Evolutionary conservation across 768 basidiomycete species (phyloP), one percentile per base, ranked within the genome.

Genomic region (Mycena maculata): DNA sequence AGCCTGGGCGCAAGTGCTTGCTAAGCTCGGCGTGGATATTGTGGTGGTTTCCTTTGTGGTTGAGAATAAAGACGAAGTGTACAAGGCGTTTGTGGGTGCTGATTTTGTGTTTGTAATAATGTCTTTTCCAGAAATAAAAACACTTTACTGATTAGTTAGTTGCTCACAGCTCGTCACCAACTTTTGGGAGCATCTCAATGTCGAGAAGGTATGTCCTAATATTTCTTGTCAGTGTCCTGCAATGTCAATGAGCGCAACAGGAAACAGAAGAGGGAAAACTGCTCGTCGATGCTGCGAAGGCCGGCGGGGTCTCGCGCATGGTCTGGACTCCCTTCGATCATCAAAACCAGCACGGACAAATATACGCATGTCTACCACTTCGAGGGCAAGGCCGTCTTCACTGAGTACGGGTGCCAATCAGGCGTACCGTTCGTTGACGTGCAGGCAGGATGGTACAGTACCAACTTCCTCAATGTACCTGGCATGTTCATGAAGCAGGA

Each of bases 101-200:
- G 60, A 61, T 23, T 30, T 45, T 27, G 60, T 42, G 42, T 67
- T 67, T 27, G 66, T 67, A n/a, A 44, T 31, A 4, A 27, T 16
- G 7, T 2, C 11, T 13, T 27, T 28, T 13, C 25, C 10, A n/a
- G 9, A 27, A 18, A 47, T 22, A 47, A 25, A 20, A 7, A 12
- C 16, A 12, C 23, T 38, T 2, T 27, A 41, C 31, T 27, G 3
- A 38, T 27, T 18, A 12, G 6, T 10, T 30, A n/a, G n/a, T n/a
- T n/a, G 27, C 4, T 0, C 13, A n/a, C n/a, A 66, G 65, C 49
- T 60, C 22, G 25, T 66, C 5, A 66, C 65, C 22, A 66, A 66
- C 36, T 66, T 48, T n/a, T 57, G 52, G 53, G 63, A 65, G 33
- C 63, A 65, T 22, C 20, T 56, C 16, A 22, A 42, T 20, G 20